Conservation (phyloP, 495 filamentous ascomycete species). For the Trichoderma gamsii region DNA sequence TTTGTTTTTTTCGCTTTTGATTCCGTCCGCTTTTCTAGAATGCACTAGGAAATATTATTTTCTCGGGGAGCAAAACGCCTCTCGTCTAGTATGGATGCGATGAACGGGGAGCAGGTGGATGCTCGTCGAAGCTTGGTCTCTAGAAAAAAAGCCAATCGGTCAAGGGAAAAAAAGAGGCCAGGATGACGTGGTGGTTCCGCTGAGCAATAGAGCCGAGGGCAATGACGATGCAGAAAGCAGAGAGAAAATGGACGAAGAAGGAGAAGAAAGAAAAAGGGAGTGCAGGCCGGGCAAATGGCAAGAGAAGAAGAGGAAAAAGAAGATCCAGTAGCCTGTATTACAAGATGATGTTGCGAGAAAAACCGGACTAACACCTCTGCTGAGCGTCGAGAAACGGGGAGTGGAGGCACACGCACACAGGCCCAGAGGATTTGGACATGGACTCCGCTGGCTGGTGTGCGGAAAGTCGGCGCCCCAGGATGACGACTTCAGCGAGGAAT, state of each 20-base stretch:
- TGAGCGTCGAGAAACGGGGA: slow-evolving; percentile 1
- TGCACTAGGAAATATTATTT: background rate
- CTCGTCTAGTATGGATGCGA: slow-evolving; percentile 9
- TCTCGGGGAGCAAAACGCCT: slow-evolving; percentile 1
- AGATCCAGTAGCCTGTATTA: slow-evolving; percentile 16
- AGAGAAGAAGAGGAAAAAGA: slow-evolving; percentile 4
- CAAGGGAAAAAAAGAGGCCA: slow-evolving; percentile 9
- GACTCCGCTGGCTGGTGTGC: slow-evolving; percentile 12
- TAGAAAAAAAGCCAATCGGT: slow-evolving; percentile 5
- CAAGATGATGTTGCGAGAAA: slow-evolving; percentile 9
- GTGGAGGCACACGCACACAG: background rate
- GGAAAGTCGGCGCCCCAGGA: background rate
- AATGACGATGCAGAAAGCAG: background rate
- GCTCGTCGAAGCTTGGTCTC: slow-evolving; percentile 8
- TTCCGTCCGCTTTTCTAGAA: background rate
- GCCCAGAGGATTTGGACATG: background rate
- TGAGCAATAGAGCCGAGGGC: background rate
- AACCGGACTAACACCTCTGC: background rate
- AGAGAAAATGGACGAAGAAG: too few species aligned
- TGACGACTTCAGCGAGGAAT: background rate
- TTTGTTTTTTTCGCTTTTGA: background rate
- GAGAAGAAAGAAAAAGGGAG: background rate
- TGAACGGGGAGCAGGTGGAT: background rate
- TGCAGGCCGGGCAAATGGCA: background rate
- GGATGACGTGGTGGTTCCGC: slow-evolving; percentile 12